Base-by-base conservation (phyloP, 768 basidiomycete species). In the Suillus lakei region DNA sequence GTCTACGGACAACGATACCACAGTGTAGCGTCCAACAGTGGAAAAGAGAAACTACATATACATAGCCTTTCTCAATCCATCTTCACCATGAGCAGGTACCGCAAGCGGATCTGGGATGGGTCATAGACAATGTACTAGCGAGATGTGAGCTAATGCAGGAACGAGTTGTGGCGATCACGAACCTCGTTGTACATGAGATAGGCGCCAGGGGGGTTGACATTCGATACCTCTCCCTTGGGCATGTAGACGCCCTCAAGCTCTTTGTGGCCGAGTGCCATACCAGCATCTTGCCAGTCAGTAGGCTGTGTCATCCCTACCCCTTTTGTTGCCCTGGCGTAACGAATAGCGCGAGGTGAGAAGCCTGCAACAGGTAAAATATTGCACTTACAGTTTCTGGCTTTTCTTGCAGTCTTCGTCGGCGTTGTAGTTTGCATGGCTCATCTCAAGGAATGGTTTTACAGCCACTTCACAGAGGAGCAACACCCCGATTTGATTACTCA, bases 391-490 rank as follows among this genome's bases (percentile, higher is more conserved):
- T 39, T 78, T 82, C 3, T 77, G 71, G 44, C 69, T 72, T 26
- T 70, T 64, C 69, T 83, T 84, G 77, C 86, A 87, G 46, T 76
- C 77, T 39, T 72, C 64, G 69, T 82, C 85, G 21, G 88, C 88
- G 63, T 84, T 68, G 70, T 85, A 88, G 68, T 85, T 73, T 28
- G 84, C 82, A 41, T 78, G 23, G 18, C 63, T 67, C 62, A 75
- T 80, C 69, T 88, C 88, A 69, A 82, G 77, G 76, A 84, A 84
- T 0, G 88, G 88, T 65, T 83, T 83, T 5, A 78, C 86, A 10
- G 83, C 86, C 18, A 88, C 86, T 70, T 88, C 88, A 68, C 87
- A 88, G 6, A 88, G 81, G 32, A 89, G 79, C 21, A 89, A 78
- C n/a, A 88, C 65, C 43, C 87, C 88, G 1, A 79, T 82, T 64